Evolutionary conservation across 2,329 filamentous ascomycete genomes (phyloP).

Genomic region (Pezicula rhizophila): DNA sequence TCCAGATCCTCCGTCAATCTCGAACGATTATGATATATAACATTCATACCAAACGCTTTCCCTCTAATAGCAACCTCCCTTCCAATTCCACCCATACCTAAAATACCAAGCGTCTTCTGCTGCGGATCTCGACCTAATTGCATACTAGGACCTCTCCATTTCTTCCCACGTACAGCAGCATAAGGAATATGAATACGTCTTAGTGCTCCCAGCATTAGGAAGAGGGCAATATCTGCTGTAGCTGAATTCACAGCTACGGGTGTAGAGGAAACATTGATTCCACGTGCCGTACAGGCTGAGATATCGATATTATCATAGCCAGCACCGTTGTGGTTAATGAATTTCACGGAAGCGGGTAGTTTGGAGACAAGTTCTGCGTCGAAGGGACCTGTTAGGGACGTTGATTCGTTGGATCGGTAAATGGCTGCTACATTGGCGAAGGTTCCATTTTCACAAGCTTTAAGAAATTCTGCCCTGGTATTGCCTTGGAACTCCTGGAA

Average conservation of each 20-base stretch:
- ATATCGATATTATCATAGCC: conserved; percentile 81
- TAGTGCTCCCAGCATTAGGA: conserved; percentile 72
- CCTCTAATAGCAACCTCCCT: conserved; percentile 67
- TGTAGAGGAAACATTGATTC: conserved; percentile 68
- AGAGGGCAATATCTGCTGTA: conserved; percentile 74
- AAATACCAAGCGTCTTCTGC: conserved; percentile 69
- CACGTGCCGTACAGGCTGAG: conserved; percentile 53
- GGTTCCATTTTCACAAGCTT: conserved; percentile 56
- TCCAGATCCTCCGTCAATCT: conserved; percentile 48
- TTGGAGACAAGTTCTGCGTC: conserved; percentile 60
- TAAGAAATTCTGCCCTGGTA: conserved; percentile 58
- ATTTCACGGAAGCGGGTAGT: conserved; percentile 45
- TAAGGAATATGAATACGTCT: conserved; percentile 56
- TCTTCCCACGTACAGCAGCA: conserved; percentile 51
- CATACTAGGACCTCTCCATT: conserved; percentile 52
- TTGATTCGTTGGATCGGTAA: conserved; percentile 68
- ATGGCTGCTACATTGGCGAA: conserved; percentile 57
- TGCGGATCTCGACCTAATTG: conserved; percentile 60
- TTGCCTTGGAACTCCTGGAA: conserved; percentile 33
- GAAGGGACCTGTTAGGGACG: conserved; percentile 56
- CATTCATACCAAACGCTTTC: conserved; percentile 65
- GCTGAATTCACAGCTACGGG: conserved; percentile 72
- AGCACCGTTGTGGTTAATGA: conserved; percentile 60
- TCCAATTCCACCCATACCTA: conserved; percentile 83
- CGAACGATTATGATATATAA: conserved; percentile 68